phyloP scores from a whole-genome alignment of 1,284 basidiomycete species.

The Naganishia albida region DNA sequence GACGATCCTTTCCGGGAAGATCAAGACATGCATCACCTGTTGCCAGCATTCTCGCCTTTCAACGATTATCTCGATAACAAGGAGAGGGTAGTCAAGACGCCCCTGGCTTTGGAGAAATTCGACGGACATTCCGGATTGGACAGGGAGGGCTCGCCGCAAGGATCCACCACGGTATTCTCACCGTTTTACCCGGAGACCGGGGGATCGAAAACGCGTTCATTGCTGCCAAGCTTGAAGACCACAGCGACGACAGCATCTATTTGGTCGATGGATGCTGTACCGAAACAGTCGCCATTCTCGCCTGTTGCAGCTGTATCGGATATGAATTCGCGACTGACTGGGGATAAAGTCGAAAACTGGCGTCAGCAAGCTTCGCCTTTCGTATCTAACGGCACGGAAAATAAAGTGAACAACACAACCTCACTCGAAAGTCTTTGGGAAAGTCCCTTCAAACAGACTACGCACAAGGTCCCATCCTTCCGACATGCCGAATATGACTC shows the following conservation, averaged over 20 bases:
- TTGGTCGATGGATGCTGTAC: conserved; percentile 6
- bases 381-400: not conserved
- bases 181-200: not conserved
- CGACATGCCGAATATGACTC: not conserved
- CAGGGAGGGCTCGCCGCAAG: too few relatives aligned
- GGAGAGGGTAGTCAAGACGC: not conserved
- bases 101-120: too few relatives aligned
- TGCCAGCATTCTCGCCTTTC: conserved; percentile 15
- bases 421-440: conserved; percentile 17
- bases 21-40: conserved; percentile 5
- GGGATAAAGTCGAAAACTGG: not conserved
- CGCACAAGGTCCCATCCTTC: not conserved
- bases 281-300: conserved; percentile 8
- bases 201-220: not conserved
- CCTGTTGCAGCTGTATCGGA: not conserved
- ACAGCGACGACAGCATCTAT: not conserved
- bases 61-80: not conserved
- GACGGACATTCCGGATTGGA: too few relatives aligned
- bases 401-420: not conserved
- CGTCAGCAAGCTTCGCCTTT: not conserved
- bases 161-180: not conserved
- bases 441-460: conserved; percentile 10
- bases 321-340: not conserved
- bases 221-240: not conserved
- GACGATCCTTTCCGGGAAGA: not conserved